Conservation (phyloP, 495 filamentous ascomycete species). For the Pyrenula massariospora region DNA sequence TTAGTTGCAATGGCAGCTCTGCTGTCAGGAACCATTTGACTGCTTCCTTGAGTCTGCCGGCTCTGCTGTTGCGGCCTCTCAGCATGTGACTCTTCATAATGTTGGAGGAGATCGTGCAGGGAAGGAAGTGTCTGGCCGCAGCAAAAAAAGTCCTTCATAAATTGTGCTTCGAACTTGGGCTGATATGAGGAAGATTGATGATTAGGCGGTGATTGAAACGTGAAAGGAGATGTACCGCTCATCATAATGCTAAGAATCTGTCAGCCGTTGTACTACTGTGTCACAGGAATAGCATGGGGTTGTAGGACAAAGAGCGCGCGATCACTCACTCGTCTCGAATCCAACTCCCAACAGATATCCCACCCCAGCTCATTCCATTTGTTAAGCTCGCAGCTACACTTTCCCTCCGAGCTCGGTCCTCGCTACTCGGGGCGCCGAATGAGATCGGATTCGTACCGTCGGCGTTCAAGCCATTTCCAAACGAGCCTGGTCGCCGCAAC, state of each 20-base stretch:
- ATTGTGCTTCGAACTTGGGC: constrained; percentile 92
- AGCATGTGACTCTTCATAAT: constrained; percentile 91
- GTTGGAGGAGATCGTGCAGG: constrained; percentile 86
- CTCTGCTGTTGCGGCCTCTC: constrained; percentile 48
- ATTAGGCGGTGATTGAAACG: constrained; percentile 72
- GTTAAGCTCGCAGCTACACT: constrained; percentile 80
- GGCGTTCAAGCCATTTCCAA: constrained; percentile 14
- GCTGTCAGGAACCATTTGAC: constrained; percentile 24
- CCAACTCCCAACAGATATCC: constrained; percentile 90
- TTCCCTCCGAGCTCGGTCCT: constrained; percentile 67
- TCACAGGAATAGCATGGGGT: constrained; percentile 17
- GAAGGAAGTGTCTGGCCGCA: constrained; percentile 79
- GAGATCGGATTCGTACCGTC: constrained; percentile 79
- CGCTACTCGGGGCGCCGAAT: constrained; percentile 57
- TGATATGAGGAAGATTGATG: constrained; percentile 97
- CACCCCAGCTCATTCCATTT: constrained; percentile 95
- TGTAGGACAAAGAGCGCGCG: constrained; percentile 1
- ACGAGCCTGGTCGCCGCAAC: not conserved
- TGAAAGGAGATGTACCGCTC: constrained; percentile 88
- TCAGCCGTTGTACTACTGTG: not conserved
- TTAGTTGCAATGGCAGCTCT: constrained; percentile 43
- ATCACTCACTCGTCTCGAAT: constrained; percentile 94
- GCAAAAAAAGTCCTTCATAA: constrained; percentile 92
- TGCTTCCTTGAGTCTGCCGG: constrained; percentile 33
- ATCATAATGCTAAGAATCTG: constrained; percentile 66